phyloP scores from a whole-genome alignment of 257 asterid genomes.

The Thymus mandschuricus region DNA sequence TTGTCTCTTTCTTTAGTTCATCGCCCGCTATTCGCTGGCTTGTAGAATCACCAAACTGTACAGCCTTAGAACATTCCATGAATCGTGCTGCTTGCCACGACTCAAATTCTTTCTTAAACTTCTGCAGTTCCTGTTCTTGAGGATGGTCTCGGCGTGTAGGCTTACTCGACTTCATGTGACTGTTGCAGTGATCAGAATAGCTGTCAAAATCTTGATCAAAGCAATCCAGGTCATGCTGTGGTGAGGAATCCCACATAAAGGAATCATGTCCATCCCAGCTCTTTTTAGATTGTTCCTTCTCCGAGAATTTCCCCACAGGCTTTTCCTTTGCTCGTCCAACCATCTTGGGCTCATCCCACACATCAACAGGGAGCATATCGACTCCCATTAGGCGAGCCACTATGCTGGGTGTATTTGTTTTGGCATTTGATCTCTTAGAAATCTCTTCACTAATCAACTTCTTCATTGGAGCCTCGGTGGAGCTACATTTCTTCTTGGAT shows the following conservation, averaged over 20 bases:
- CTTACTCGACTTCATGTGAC: slow-evolving; percentile 44
- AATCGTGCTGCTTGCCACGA: slow-evolving; percentile 79
- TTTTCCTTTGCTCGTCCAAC: slow-evolving; percentile 41
- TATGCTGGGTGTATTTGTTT: slow-evolving; percentile 59
- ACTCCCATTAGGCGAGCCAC: slow-evolving; percentile 93
- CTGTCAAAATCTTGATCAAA: slow-evolving; percentile 39
- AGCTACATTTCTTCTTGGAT: slow-evolving; percentile 44
- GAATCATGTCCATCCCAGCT: slow-evolving; percentile 37
- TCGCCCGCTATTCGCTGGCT: slow-evolving; percentile 56
- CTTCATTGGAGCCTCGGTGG: slow-evolving; percentile 71
- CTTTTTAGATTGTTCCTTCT: slow-evolving; percentile 41
- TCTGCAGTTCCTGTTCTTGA: slow-evolving; percentile 80
- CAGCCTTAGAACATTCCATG: slow-evolving; percentile 59
- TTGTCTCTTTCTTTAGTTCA: slow-evolving; percentile 58
- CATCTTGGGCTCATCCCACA: slow-evolving; percentile 36
- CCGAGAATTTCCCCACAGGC: slow-evolving; percentile 29
- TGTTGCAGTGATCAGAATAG: slow-evolving; percentile 38
- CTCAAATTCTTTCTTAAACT: slow-evolving; percentile 84
- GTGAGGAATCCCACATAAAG: slow-evolving; percentile 38
- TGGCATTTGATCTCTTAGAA: slow-evolving; percentile 49
- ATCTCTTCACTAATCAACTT: slow-evolving; percentile 70
- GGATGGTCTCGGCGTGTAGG: slow-evolving; percentile 80
- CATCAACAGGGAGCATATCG: slow-evolving; percentile 64
- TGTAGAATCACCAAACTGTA: slow-evolving; percentile 46
- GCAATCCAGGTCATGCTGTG: slow-evolving; percentile 40